Evolutionary conservation across 345 rosid species (phyloP).

Genomic region (Salix dunnii): DNA sequence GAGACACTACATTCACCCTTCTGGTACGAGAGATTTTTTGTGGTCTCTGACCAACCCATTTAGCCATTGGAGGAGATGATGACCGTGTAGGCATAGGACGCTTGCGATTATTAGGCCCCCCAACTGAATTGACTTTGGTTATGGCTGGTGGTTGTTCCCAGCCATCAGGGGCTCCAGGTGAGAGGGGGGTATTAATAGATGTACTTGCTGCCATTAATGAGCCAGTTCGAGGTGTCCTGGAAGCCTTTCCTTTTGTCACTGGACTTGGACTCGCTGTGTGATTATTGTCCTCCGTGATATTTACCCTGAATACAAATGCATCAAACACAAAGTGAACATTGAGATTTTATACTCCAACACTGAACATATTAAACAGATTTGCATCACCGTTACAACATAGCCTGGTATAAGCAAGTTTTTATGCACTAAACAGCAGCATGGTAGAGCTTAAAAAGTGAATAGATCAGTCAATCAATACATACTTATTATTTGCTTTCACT

Average conservation of each 20-base stretch:
- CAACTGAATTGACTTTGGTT: conserved; percentile 33
- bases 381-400: not conserved
- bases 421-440: not conserved
- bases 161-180: conserved; percentile 33
- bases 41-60: conserved; percentile 59
- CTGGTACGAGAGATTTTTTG: conserved; percentile 55
- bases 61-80: conserved; percentile 49
- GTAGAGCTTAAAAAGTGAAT: not conserved
- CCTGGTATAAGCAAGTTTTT: conserved; percentile 1
- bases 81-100: conserved; percentile 45
- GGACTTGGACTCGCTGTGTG: conserved; percentile 29
- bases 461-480: conserved; percentile 18
- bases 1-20: conserved; percentile 54
- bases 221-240: conserved; percentile 46
- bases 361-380: conserved; percentile 4
- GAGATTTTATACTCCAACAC: not conserved
- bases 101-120: conserved; percentile 41
- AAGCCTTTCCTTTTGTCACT: conserved; percentile 46
- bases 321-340: not conserved
- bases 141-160: conserved; percentile 40
- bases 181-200: conserved; percentile 35
- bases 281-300: conserved; percentile 31
- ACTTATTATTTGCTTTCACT: conserved; percentile 43
- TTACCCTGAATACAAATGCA: conserved; percentile 31
- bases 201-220: conserved; percentile 34